A percentile compares a stretch with the other conserved stretches of the same genome.
These are phyloP conservation scores for Kodamaea hsintzibuensis DNA, from an alignment of 805 yeast genomes.

Conservation along the genomic window DNA sequence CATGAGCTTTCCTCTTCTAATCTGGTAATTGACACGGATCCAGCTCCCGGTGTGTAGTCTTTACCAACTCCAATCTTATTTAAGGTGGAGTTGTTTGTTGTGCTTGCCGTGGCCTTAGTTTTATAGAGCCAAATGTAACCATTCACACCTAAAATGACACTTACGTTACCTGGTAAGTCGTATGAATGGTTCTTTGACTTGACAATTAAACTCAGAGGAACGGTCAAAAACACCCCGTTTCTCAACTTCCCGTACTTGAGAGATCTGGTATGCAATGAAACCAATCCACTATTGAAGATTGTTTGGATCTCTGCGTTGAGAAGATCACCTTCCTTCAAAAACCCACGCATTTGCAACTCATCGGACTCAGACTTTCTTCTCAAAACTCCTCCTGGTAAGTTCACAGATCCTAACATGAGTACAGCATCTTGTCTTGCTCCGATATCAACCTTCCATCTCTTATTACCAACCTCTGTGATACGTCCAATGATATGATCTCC, in stretches of 20 bases:
- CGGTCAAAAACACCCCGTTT: constrained; percentile 80
- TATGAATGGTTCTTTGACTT: constrained; percentile 87
- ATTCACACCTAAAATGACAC: constrained; percentile 88
- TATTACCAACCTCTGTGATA: constrained; percentile 89
- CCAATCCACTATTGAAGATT: constrained; percentile 84
- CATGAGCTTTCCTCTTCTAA: constrained; percentile 90
- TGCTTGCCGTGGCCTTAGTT: constrained; percentile 38
- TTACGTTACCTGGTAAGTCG: constrained; percentile 90
- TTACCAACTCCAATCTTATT: constrained; percentile 43
- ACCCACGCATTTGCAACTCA: constrained; percentile 93
- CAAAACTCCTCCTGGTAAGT: constrained; percentile 94
- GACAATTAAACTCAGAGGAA: constrained; percentile 80
- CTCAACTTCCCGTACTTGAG: constrained; percentile 92
- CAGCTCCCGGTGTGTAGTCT: constrained; percentile 56
- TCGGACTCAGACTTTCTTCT: constrained; percentile 93
- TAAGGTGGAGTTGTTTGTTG: constrained; percentile 23
- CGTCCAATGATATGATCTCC: constrained; percentile 97
- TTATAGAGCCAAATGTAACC: constrained; percentile 93
- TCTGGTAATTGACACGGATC: constrained; percentile 72
- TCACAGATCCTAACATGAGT: constrained; percentile 90
- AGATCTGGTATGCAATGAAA: constrained; percentile 92
- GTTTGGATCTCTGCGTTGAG: constrained; percentile 95
- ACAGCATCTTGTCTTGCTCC: constrained; percentile 95
- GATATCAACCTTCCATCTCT: constrained; percentile 95
- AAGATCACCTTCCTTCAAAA: constrained; percentile 93